Conservation (phyloP, 2,329 filamentous ascomycete species). For the Alternaria ventricosa region DNA sequence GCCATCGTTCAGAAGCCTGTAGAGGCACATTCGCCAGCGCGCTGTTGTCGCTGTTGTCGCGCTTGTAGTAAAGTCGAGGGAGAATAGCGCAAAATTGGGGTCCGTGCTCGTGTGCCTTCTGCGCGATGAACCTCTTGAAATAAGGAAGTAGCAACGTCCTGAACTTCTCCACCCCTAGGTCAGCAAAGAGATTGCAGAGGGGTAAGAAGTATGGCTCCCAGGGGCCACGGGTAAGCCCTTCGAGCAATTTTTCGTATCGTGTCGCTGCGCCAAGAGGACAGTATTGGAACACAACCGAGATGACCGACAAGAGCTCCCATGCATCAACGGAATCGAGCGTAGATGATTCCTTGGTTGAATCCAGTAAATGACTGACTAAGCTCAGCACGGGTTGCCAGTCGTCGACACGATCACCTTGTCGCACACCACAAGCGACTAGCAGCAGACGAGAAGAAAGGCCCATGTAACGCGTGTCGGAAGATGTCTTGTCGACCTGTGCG, state of each 20-base stretch:
- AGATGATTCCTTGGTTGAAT: conserved; percentile 47
- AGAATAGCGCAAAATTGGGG: conserved; percentile 40
- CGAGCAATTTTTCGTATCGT: conserved; percentile 70
- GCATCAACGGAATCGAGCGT: conserved; percentile 18
- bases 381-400: conserved; percentile 74
- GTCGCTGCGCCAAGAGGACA: conserved; percentile 82
- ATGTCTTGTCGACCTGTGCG: conserved; percentile 44
- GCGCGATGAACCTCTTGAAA: conserved; percentile 82
- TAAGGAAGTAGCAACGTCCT: conserved; percentile 77
- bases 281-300: conserved; percentile 73
- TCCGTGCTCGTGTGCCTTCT: conserved; percentile 42
- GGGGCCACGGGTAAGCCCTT: conserved; percentile 68
- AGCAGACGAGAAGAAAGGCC: conserved; percentile 59
- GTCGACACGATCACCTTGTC: conserved; percentile 75
- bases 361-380: conserved; percentile 39
- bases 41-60: conserved; percentile 9
- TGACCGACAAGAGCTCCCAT: conserved; percentile 53
- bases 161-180: conserved; percentile 77
- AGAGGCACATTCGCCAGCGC: conserved; percentile 25
- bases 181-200: conserved; percentile 83
- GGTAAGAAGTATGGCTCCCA: conserved; percentile 78
- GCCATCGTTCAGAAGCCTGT: conserved; percentile 38
- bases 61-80: conserved; percentile 32
- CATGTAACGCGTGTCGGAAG: conserved; percentile 50
- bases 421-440: conserved; percentile 75